Conservation (phyloP, 768 basidiomycete genomes). For the Termitomyces sp. region DNA sequence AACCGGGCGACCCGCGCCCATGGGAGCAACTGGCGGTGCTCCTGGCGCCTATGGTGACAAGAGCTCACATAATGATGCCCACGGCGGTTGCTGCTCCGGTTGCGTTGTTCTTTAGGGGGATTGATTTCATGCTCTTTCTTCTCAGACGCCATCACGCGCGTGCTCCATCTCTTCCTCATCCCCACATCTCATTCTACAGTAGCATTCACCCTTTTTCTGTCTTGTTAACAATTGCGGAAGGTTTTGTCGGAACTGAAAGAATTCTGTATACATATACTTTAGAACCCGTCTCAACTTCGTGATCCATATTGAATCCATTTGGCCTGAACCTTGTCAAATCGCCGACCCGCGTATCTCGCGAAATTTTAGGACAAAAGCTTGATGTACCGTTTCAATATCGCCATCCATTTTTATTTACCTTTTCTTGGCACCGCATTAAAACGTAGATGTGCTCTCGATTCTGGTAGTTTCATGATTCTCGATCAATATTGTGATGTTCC, state of each 20-base stretch:
- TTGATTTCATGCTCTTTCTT: slow-evolving; percentile 2
- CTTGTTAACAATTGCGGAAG: slow-evolving; percentile 15
- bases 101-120: slow-evolving; percentile 54
- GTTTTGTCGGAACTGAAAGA: slow-evolving; percentile 13
- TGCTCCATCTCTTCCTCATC: slow-evolving; percentile 24
- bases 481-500: not conserved
- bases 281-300: slow-evolving; percentile 3
- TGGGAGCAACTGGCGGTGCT: slow-evolving; percentile 35
- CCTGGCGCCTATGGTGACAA: slow-evolving; percentile 46
- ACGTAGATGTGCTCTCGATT: not conserved
- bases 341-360: not conserved
- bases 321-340: not conserved
- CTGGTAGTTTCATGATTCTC: not conserved
- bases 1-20: slow-evolving; percentile 63
- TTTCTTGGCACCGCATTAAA: not conserved
- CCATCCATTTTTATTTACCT: not conserved
- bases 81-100: slow-evolving; percentile 59
- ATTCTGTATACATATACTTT: slow-evolving; percentile 16
- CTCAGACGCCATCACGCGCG: not conserved
- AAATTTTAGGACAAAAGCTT: not conserved
- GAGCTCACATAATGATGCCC: slow-evolving; percentile 47
- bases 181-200: not conserved
- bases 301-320: slow-evolving; percentile 1
- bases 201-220: slow-evolving; percentile 5
- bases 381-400: not conserved